These are phyloP conservation scores for Amanita molliuscula DNA, from an alignment of 768 basidiomycete species.

Conservation along the genomic window DNA sequence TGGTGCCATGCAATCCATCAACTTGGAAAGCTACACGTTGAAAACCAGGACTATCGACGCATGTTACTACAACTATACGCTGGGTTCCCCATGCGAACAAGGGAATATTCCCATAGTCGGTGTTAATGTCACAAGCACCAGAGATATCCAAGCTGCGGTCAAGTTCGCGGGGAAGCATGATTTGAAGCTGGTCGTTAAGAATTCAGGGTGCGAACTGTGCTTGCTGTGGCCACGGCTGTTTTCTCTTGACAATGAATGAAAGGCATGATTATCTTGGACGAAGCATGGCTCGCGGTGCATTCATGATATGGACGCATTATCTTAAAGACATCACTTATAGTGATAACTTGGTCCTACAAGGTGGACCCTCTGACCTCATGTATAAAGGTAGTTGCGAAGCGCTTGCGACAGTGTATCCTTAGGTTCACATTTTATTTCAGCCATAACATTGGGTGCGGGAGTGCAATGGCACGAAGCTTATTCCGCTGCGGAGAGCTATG, in stretches of 20 bases:
- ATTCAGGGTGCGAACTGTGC: conserved; percentile 17
- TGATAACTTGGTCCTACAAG: conserved; percentile 20
- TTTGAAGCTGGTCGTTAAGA: conserved; percentile 27
- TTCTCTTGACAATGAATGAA: conserved; percentile 1
- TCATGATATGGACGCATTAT: conserved; percentile 32
- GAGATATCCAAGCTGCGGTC: conserved; percentile 25
- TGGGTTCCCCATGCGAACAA: conserved; percentile 30
- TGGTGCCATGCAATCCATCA: conserved; percentile 26
- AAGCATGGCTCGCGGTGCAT: conserved; percentile 27
- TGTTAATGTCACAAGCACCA: conserved; percentile 26
- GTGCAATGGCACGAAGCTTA: conserved; percentile 38
- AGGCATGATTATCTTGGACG: conserved; percentile 35
- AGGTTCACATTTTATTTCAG: conserved; percentile 10
- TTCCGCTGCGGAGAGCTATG: conserved; percentile 23
- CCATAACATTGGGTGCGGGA: conserved; percentile 27
- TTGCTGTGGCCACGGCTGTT: neutral
- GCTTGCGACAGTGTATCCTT: neutral
- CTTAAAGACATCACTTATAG: conserved; percentile 23
- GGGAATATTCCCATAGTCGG: conserved; percentile 31
- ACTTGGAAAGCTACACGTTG: conserved; percentile 13
- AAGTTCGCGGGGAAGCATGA: conserved; percentile 15
- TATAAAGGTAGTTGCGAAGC: neutral
- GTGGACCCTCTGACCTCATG: conserved; percentile 14
- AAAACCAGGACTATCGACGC: conserved; percentile 30
- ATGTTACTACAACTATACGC: conserved; percentile 37